These are phyloP conservation scores for Skeletonema marinoi DNA, from an alignment of 108 stramenopile genomes.

Conservation along the genomic window DNA sequence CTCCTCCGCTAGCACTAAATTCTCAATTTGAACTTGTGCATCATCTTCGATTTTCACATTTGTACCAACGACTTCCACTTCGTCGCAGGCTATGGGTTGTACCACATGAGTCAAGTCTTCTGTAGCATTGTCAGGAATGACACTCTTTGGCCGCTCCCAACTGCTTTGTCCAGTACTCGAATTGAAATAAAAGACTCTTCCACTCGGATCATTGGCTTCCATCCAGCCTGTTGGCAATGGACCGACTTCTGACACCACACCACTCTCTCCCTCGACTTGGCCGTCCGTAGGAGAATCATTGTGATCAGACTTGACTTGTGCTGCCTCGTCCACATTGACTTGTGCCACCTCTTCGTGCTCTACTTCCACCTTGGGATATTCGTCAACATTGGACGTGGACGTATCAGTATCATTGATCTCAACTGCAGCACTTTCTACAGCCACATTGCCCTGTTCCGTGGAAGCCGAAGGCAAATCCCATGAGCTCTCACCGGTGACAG, in stretches of 20 bases:
- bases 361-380: neutral
- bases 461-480: constrained; percentile 50
- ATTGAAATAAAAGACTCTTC: constrained; percentile 56
- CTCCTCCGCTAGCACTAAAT: neutral
- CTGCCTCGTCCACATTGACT: neutral
- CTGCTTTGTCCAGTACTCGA: constrained; percentile 25
- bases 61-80: neutral
- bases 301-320: neutral
- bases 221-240: constrained; percentile 65
- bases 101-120: neutral
- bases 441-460: neutral
- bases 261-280: neutral
- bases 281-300: neutral
- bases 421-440: neutral
- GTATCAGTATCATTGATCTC: neutral
- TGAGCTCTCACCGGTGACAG: constrained; percentile 53
- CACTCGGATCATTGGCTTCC: constrained; percentile 50
- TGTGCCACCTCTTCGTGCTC: neutral
- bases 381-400: neutral
- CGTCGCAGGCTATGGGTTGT: neutral
- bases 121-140: neutral
- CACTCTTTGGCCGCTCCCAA: constrained; percentile 54
- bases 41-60: neutral
- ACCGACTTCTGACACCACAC: neutral
- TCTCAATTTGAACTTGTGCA: neutral